phyloP scores from a whole-genome alignment of 2,329 filamentous ascomycete species.

The Colletotrichum tamarilloi region DNA sequence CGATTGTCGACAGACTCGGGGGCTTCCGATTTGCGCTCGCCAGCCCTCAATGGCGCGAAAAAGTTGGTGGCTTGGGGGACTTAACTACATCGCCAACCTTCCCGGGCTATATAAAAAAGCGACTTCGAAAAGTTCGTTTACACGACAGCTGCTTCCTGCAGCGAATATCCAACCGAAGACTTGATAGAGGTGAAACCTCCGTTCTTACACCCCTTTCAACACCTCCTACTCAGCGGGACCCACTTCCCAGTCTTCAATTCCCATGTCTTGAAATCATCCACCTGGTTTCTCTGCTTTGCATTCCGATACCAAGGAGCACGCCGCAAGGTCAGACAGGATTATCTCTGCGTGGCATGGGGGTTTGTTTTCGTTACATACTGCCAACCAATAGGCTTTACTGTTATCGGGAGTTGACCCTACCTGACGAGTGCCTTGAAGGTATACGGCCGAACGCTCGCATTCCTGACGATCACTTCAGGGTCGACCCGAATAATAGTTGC shows the following conservation, averaged over 20 bases:
- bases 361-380: background rate
- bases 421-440: background rate
- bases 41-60: background rate
- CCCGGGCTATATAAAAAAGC: background rate
- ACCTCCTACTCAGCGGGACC: background rate
- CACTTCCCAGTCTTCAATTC: background rate
- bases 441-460: background rate
- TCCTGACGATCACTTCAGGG: background rate
- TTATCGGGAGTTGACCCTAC: background rate
- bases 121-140: background rate
- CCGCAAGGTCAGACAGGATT: too few relatives aligned
- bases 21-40: background rate
- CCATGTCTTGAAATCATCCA: background rate
- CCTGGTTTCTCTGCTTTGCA: background rate
- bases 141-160: constrained; percentile 1
- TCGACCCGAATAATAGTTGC: background rate
- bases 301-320: too few relatives aligned
- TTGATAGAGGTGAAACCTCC: background rate
- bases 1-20: background rate
- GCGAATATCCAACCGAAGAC: background rate
- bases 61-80: too few relatives aligned
- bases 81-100: background rate
- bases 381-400: background rate
- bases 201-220: background rate
- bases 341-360: background rate